Percentiles rank a stretch among this genome's conserved stretches.
Evolutionary conservation across 768 basidiomycete genomes (phyloP).

Genomic region (Xerocomus spinulosus): DNA sequence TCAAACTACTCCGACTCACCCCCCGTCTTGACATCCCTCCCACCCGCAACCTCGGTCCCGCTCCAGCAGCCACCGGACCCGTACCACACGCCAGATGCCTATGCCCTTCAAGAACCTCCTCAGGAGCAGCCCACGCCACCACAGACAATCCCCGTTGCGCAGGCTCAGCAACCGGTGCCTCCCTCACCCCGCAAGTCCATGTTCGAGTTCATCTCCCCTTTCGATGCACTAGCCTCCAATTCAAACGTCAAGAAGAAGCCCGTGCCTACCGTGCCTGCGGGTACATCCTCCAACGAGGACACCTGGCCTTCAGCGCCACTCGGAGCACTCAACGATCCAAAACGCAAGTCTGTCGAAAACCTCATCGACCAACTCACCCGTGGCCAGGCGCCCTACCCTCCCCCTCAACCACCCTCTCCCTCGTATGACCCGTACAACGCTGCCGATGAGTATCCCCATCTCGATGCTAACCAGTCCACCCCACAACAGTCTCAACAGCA

Average conservation of each 20-base stretch:
- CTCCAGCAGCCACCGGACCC: conserved; percentile 29
- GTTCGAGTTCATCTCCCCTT: conserved; percentile 83
- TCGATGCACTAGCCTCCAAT: conserved; percentile 68
- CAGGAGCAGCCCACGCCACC: conserved; percentile 23
- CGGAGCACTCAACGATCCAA: conserved; percentile 41
- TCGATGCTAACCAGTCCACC: conserved; percentile 28
- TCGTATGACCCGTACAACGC: conserved; percentile 33
- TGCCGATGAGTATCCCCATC: conserved; percentile 45
- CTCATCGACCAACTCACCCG: conserved; percentile 69
- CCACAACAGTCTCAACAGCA: conserved; percentile 25
- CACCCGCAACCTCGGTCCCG: conserved; percentile 44
- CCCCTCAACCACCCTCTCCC: conserved; percentile 36
- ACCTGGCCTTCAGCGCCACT: conserved; percentile 45
- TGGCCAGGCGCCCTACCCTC: conserved; percentile 32
- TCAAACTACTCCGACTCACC: conserved; percentile 50
- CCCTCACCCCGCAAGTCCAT: conserved; percentile 74
- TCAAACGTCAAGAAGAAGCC: conserved; percentile 63
- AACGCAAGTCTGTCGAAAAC: conserved; percentile 81
- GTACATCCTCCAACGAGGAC: conserved; percentile 49
- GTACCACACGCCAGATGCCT: conserved; percentile 42
- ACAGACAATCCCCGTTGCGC: conserved; percentile 19
- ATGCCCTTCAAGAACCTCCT: conserved; percentile 23
- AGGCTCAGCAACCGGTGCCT: conserved; percentile 43
- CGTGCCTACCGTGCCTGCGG: conserved; percentile 41
- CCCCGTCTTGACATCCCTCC: conserved; percentile 29